Base-by-base conservation (phyloP, 2,329 filamentous ascomycete species). In the Phaeosphaeria sp. region DNA sequence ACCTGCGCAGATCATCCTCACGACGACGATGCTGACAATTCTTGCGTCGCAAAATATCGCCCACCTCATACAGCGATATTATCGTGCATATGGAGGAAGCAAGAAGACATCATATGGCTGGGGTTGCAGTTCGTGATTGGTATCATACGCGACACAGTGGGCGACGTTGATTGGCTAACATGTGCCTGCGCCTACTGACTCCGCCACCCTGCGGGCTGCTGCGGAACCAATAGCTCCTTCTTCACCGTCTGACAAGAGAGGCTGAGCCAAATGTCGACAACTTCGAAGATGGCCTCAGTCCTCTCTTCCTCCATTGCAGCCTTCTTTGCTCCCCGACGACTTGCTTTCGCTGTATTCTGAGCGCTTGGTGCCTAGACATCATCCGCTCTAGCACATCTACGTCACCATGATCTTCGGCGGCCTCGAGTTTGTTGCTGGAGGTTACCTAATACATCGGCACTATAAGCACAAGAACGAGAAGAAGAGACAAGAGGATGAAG, bases 381-480 rank as follows among this genome's bases (percentile, higher is more conserved):
- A 48, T 24, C 33, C 33, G 24, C 18, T 42, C 36, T 9, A 47
- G 18, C 36, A 6, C n/a, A 36, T n/a, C 44, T 36, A 54, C 52
- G 59, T 63, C 59, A 68, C 59, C 63, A 77, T 77, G 74, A 67
- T 77, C 51, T 67, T 77, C 30, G 75, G 74, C n/a, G 75, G 75
- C n/a, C 68, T 77, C 1, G 75, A 77, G 53, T 53, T 77, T 24
- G 67, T 77, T 49, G 71, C 72, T 27, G 75, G 72, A 42, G 74
- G 73, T 27, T 74, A 74, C 47, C 61, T 77, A 6, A 51, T 73
- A 22, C 73, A 77, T 59, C 68, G 67, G 30, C 68, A 76, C 50
- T 67, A 75, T 53, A 74, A 73, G 55, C 72, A 75, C 53, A 75
- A 75, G 59, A 68, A 72, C 45, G 66, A 73, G 58, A 72, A 73